These are phyloP conservation scores for Haberlea rhodopensis DNA, from an alignment of 257 asterid species.

Conservation along the genomic window DNA sequence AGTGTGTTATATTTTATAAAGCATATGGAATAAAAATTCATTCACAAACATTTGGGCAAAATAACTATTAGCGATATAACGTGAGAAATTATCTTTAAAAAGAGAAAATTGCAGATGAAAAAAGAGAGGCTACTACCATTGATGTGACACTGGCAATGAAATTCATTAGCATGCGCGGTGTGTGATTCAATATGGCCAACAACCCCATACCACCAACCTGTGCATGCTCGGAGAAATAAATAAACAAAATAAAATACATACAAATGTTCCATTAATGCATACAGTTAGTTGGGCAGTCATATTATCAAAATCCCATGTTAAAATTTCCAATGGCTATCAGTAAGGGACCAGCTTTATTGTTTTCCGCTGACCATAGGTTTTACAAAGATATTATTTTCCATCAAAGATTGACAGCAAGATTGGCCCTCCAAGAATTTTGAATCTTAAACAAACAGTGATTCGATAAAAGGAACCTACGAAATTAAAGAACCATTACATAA, in stretches of 20 bases:
- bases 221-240: conserved; percentile 26
- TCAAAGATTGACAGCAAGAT: neutral
- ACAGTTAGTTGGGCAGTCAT: conserved; percentile 30
- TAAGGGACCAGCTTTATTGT: conserved; percentile 20
- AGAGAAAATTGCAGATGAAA: no score
- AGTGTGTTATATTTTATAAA: no score
- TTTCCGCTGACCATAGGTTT: neutral
- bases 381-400: neutral
- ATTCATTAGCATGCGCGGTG: conserved; percentile 33
- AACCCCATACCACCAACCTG: conserved; percentile 99
- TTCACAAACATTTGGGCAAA: no score
- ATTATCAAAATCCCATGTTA: conserved; percentile 13
- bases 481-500: no score
- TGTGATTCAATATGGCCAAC: conserved; percentile 86
- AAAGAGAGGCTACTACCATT: conserved; percentile 57
- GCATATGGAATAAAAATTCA: no score
- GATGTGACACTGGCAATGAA: conserved; percentile 60
- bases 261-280: conserved; percentile 31
- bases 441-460: no score
- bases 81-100: no score
- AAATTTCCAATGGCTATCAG: conserved; percentile 7
- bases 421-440: neutral
- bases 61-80: no score
- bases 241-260: neutral
- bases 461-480: no score